Conservation (phyloP, 2,329 filamentous ascomycete species). For the Claviceps cyperi region DNA sequence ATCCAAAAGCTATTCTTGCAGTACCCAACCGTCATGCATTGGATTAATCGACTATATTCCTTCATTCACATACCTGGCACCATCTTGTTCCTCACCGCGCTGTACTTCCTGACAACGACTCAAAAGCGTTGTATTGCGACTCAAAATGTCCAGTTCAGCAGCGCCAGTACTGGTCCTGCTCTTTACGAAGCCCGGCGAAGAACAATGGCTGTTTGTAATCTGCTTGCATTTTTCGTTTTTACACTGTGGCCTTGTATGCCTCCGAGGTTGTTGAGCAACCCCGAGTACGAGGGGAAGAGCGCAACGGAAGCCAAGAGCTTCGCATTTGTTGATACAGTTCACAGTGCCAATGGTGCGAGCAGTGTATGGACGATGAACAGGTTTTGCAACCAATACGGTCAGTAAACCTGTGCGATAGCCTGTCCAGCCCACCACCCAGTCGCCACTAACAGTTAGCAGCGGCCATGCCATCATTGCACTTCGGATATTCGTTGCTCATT, state of each 20-base stretch:
- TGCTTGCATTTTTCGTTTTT: conserved; percentile 45
- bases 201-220: conserved; percentile 48
- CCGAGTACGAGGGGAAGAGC: conserved; percentile 36
- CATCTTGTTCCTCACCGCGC: conserved; percentile 48
- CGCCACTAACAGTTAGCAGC: conserved; percentile 24
- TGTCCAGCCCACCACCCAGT: neutral
- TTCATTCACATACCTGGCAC: conserved; percentile 69
- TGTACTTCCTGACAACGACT: conserved; percentile 58
- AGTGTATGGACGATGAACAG: conserved; percentile 53
- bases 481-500: conserved; percentile 61
- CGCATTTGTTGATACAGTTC: conserved; percentile 48
- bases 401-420: conserved; percentile 12
- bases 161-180: conserved; percentile 25
- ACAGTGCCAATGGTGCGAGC: conserved; percentile 33
- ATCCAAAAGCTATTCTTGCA: conserved; percentile 23
- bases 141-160: conserved; percentile 15
- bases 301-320: conserved; percentile 45
- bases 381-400: conserved; percentile 63
- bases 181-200: conserved; percentile 41
- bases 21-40: conserved; percentile 43
- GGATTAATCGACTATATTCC: conserved; percentile 59
- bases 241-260: conserved; percentile 52
- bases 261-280: conserved; percentile 42
- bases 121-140: conserved; percentile 28
- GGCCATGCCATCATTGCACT: conserved; percentile 63